Evolutionary conservation across 305 asterid genomes (phyloP), one percentile per base, ranked within the genome.

Genomic region (Nicotiana rustica): DNA sequence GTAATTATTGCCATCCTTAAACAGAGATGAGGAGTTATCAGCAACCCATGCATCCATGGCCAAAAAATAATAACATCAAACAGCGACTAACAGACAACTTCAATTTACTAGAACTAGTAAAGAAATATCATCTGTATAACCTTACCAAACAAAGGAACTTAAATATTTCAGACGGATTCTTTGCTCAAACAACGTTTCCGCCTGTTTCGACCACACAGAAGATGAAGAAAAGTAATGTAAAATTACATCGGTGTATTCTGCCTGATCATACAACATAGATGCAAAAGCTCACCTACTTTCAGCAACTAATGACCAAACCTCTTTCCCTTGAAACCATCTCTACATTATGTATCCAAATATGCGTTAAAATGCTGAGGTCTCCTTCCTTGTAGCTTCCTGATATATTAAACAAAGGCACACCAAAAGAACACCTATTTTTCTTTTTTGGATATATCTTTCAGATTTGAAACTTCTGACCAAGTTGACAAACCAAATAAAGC

Each of bases 41-140:
- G 76, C 76, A 67, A 67, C 47, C 47, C 52, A 36, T 67, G 55
- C 75, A 67, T 67, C 25, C 49, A 67, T 35, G 25, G 75, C 21
- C 21, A 67, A 67, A 67, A 8, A 6, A 6, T 67, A 67, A 47
- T 67, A 67, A 67, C 75, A 67, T 17, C n/a, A 35, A 35, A 35
- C n/a, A 14, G 75, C 35, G 52, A 7, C 49, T 67, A 2, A 33
- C 21, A 14, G 25, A 65, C 69, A 12, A 65, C 44, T 65, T 31
- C 44, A 31, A 65, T 65, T 31, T 29, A 14, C 70, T 13, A 65
- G 14, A 65, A 65, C 41, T 25, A 13, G 69, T 65, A 65, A 65
- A 6, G 10, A 65, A 2, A 3, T 33, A 64, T 64, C 68, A 4
- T 25, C 17, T 13, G 10, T 13, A 29, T 65, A 65, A 14, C 70